Base-by-base conservation (phyloP, 257 asterid species). In the Solanum pimpinellifolium region DNA sequence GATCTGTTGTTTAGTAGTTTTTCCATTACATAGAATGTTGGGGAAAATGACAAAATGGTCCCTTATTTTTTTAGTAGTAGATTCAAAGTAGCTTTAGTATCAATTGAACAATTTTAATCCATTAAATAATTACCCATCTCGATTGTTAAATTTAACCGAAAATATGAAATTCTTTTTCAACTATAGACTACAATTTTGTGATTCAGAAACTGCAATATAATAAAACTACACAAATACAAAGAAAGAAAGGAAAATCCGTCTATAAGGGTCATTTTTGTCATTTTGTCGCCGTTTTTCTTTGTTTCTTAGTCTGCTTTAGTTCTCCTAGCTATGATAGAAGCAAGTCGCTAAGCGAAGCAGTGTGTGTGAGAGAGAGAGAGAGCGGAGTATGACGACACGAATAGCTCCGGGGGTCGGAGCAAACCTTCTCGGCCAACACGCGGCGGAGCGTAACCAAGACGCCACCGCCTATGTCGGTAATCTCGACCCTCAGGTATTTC, bases 401-500 rank as follows among this genome's bases (percentile, higher is more conserved):
- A 96, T 96, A 70, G 98, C 98, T 86, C 99, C 98, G 6, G 99
- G 98, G 2, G 98, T 96, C 15, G 98, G 98, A 78, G 98, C 99
- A 11, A 96, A 96, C 89, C 97, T 96, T 46, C 93, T 96, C 85
- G 98, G 99, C 52, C 99, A 96, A 91, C 99, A 96, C 91, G 91
- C 98, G 62, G 98, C 98, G 87, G 99, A 96, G 94, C 96, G 98
- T 88, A 96, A 96, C 94, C 98, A 95, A 86, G 98, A 95, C 84
- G 98, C 99, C 89, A 96, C 99, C 90, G 97, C 97, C 65, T 95
- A 95, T 90, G 98, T 94, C 85, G 98, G 99, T 88, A 96, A 94
- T 86, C 98, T 96, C 86, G 98, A 96, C 83, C 91, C 95, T 86
- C 95, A 93, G 82, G 98, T 93, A 91, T 44, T 46, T 7, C 39